Percentiles rank a stretch among this genome's conserved stretches.
Conservation (phyloP, 768 basidiomycete genomes). For the Calocybe cyanea region DNA sequence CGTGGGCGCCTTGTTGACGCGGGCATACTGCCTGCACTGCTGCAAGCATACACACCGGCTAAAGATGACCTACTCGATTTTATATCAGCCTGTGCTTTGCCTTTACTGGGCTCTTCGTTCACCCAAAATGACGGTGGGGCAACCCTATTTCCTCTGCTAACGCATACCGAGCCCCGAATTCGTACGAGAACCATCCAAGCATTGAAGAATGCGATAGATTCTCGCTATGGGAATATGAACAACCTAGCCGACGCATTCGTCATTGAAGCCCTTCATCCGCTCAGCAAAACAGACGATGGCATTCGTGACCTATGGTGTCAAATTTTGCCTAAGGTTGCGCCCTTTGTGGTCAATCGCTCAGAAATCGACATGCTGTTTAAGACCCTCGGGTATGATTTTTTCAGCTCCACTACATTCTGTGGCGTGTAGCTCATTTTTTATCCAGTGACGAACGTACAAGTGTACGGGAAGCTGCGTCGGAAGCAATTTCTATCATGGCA, state of each 20-base stretch:
- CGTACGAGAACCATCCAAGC: conserved; percentile 13
- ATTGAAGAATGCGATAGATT: conserved; percentile 16
- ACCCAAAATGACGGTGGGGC: conserved; percentile 13
- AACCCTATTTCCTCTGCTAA: conserved; percentile 13
- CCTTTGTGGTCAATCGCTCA: conserved; percentile 13
- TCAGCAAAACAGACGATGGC: conserved; percentile 10
- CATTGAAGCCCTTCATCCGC: conserved; percentile 12
- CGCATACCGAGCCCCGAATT: conserved; percentile 14
- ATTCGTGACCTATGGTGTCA: conserved; percentile 17
- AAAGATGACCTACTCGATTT: conserved; percentile 13
- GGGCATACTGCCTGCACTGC: conserved; percentile 11
- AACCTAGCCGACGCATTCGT: conserved; percentile 13
- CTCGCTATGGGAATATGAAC: conserved; percentile 15
- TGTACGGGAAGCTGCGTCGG: conserved; percentile 13
- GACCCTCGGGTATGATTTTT: conserved; percentile 8
- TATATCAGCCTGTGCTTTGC: conserved; percentile 12
- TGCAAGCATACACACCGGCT: conserved; percentile 5
- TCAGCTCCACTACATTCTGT: neutral
- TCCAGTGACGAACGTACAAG: conserved; percentile 5
- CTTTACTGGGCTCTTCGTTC: conserved; percentile 16
- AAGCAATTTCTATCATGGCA: conserved; percentile 14
- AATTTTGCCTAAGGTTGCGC: conserved; percentile 15
- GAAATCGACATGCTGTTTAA: conserved; percentile 16
- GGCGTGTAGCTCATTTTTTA: neutral
- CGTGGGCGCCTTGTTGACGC: conserved; percentile 17